phyloP scores from a whole-genome alignment of 805 yeast species.

The Metschnikowia aberdeeniae region DNA sequence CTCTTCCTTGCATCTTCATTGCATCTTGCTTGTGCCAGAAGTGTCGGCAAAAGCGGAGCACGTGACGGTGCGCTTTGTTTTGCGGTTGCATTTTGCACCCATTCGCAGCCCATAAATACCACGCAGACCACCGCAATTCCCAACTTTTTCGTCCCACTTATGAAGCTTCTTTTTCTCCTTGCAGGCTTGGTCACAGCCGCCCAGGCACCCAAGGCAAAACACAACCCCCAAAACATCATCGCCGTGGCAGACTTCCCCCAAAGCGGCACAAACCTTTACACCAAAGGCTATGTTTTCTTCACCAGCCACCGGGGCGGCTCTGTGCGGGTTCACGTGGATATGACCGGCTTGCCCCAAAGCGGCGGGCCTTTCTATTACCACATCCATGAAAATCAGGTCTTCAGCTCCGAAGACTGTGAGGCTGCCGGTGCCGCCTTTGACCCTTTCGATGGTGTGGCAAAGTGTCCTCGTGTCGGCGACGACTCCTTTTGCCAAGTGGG shows the following conservation, averaged over 20 bases:
- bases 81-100: no score
- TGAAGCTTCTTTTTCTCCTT: neutral
- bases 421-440: constrained; percentile 56
- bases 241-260: constrained; percentile 56
- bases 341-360: constrained; percentile 61
- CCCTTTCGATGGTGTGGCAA: constrained; percentile 53
- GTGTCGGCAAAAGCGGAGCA: no score
- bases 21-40: no score
- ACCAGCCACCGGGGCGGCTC: constrained; percentile 54
- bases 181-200: constrained; percentile 22
- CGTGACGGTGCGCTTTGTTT: no score
- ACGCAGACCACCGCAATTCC: no score
- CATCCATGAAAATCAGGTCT: constrained; percentile 57
- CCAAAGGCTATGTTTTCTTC: constrained; percentile 46
- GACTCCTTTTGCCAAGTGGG: constrained; percentile 67
- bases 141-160: neutral
- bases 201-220: constrained; percentile 48
- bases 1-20: no score
- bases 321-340: constrained; percentile 64
- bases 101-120: no score
- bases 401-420: constrained; percentile 47
- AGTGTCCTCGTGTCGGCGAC: constrained; percentile 47
- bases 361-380: constrained; percentile 72
- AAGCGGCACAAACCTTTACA: constrained; percentile 10
- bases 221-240: constrained; percentile 47